Conservation (phyloP, 305 asterid genomes). For the Fraxinus xanthoxyloides region DNA sequence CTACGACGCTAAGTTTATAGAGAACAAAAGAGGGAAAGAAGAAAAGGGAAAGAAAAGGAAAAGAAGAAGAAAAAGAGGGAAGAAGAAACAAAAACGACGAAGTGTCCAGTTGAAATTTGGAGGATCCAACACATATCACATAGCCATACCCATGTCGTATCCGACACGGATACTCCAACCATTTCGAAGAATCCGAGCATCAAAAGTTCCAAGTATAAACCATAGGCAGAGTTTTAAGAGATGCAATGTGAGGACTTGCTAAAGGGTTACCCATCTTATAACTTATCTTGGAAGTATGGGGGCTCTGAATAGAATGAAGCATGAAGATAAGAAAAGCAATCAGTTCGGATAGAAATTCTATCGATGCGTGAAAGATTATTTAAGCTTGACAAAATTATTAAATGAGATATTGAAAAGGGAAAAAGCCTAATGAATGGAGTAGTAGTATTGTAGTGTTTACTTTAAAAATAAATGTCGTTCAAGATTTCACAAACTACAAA, state of each 20-base stretch:
- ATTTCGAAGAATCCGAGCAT: too few species aligned
- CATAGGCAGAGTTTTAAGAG: background rate
- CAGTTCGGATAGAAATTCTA: background rate
- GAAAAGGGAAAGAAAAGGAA: too few species aligned
- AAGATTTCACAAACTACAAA: background rate
- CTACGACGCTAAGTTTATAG: too few species aligned
- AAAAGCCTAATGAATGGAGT: background rate
- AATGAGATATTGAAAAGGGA: background rate
- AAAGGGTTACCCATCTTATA: background rate
- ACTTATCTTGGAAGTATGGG: background rate
- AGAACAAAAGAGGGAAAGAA: too few species aligned
- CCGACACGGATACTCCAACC: too few species aligned
- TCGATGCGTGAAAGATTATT: background rate
- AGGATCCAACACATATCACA: too few species aligned
- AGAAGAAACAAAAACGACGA: too few species aligned
- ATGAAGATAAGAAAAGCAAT: background rate
- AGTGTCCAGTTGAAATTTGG: too few species aligned
- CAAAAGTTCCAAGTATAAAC: background rate
- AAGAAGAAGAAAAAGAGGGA: too few species aligned
- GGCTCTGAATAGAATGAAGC: background rate
- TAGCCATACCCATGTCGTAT: too few species aligned
- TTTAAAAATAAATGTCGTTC: background rate
- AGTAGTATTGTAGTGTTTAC: background rate
- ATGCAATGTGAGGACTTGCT: background rate
- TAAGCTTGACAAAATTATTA: background rate